Percentiles rank a stretch among this genome's conserved stretches.
Evolutionary conservation across 2,329 filamentous ascomycete species (phyloP).

Genomic region (Escovopsis sp.): DNA sequence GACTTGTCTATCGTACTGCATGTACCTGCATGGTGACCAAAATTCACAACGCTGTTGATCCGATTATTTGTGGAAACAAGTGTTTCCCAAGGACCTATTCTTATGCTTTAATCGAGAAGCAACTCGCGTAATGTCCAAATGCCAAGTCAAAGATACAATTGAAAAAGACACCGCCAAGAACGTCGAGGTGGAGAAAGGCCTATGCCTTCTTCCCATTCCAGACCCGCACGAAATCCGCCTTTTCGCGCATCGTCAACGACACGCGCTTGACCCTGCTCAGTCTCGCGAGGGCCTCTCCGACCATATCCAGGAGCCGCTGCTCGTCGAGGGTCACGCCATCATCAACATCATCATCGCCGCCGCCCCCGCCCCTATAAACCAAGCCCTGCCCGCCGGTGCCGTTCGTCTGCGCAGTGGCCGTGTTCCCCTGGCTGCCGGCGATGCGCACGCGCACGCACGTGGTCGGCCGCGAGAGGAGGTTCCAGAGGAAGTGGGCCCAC

Average conservation of each 20-base stretch:
- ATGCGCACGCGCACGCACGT: constrained; percentile 87
- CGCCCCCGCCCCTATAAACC: constrained; percentile 11
- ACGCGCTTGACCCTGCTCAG: constrained; percentile 81
- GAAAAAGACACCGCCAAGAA: too few species aligned
- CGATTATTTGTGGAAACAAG: too few species aligned
- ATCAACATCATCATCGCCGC: too few species aligned
- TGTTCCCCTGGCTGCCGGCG: constrained; percentile 55
- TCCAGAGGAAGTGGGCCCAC: constrained; percentile 68
- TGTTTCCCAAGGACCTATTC: too few species aligned
- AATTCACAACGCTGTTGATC: too few species aligned
- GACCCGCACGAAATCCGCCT: constrained; percentile 63
- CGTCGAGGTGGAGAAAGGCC: background rate
- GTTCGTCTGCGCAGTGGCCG: constrained; percentile 23
- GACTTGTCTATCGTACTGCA: too few species aligned
- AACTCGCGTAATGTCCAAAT: too few species aligned
- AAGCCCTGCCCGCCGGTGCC: constrained; percentile 17
- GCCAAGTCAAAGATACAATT: too few species aligned
- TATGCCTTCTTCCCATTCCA: constrained; percentile 33
- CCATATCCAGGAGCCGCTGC: constrained; percentile 55
- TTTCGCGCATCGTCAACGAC: constrained; percentile 68
- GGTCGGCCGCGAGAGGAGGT: constrained; percentile 66
- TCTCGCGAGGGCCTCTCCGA: constrained; percentile 76
- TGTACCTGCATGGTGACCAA: too few species aligned
- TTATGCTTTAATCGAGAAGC: too few species aligned
- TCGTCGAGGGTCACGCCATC: constrained; percentile 38